Base-by-base conservation (phyloP, 2,329 filamentous ascomycete species). In the Ophidiomyces ophidiicola region DNA sequence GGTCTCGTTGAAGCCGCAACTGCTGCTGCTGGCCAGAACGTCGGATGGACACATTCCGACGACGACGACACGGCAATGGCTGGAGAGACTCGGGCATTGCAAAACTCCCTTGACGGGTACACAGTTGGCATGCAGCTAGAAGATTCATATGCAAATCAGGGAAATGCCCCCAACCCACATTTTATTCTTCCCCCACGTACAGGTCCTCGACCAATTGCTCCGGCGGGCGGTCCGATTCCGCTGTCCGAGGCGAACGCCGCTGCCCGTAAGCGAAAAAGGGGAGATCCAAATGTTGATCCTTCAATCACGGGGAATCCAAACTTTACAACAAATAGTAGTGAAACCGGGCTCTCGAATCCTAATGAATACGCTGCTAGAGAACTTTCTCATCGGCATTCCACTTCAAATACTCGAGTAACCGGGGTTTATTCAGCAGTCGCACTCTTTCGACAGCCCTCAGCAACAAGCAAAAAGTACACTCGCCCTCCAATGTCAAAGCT, bases 401-500 rank as follows among this genome's bases (percentile, higher is more conserved):
- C 61, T 14, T 56, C 58, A 1, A 63, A 69, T 44, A 62, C 66
- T 32, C 66, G 66, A 21, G 60, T 67, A 15, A 63, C 64, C 25
- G 70, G 68, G 33, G 60, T 72, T 4, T 68, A 72, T 53, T 70
- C 64, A n/a, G 64, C 70, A 1, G 67, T 67, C 1, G 69, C 70
- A 2, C 57, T 73, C 6, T 74, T 73, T 46, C 62, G 70, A 8
- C 62, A 65, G 31, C 61, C 63, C 3, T 67, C 56, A 7, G 53
- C 64, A 2, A 60, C 60, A 23, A 63, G 66, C 36, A 71, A 71
- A 52, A 74, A 74, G 48, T 68, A 71, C 48, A 74, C 70, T 1
- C 66, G 71, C 1, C 71, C 71, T 14, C 69, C 71, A 3, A 72
- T 74, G 61, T 71, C 69, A 28, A 73, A 71, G 44, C 58, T 76